These are phyloP conservation scores for Fusarium sp. DNA, from an alignment of 2,329 filamentous ascomycete species.

Conservation along the genomic window DNA sequence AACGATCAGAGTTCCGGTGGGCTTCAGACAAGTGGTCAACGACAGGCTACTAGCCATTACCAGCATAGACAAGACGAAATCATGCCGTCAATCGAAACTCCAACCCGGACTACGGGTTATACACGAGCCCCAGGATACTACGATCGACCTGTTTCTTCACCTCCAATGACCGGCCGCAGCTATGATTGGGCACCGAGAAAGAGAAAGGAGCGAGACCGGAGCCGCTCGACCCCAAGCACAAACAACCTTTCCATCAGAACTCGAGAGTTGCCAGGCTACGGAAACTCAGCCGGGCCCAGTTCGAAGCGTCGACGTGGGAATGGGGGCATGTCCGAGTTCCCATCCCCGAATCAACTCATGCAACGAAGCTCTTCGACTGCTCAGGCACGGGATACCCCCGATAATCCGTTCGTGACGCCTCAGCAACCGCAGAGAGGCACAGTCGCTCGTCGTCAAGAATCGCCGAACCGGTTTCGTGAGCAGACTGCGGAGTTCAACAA, in stretches of 20 bases:
- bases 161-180: fast-evolving
- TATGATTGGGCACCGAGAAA: fast-evolving
- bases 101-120: background rate
- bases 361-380: background rate
- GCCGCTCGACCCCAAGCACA: background rate
- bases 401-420: background rate
- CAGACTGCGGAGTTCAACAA: constrained; percentile 5
- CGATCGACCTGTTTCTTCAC: background rate
- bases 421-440: background rate
- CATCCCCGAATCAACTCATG: background rate
- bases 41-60: background rate
- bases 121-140: background rate
- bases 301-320: background rate
- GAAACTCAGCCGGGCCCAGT: background rate
- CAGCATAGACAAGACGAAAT: background rate
- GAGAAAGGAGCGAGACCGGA: background rate
- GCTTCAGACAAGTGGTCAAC: background rate
- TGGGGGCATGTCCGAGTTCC: background rate
- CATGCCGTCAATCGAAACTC: background rate
- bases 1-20: background rate
- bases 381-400: background rate
- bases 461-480: constrained; percentile 11
- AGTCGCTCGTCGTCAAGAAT: background rate
- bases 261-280: background rate
- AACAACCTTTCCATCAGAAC: background rate